These are phyloP conservation scores for Wickerhamomyces xylosicus DNA, from an alignment of 805 yeast species.

Conservation along the genomic window DNA sequence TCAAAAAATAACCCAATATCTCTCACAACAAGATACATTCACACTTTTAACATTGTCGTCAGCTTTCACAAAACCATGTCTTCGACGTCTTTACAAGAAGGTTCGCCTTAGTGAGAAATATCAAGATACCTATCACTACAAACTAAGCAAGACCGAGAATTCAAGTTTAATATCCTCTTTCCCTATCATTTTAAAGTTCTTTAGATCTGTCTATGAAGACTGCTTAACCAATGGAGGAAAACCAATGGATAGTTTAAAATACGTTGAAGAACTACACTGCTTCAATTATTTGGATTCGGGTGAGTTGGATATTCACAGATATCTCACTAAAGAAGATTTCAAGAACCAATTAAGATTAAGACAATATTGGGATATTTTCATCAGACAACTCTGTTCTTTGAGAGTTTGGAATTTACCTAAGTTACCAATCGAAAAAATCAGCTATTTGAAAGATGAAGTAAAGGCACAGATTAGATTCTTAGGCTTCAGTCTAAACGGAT, in stretches of 20 bases:
- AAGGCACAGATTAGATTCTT: conserved; percentile 3
- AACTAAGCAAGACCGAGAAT: conserved; percentile 4
- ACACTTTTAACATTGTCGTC: conserved; percentile 7
- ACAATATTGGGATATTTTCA: conserved; percentile 14
- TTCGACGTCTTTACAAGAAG: conserved; percentile 12
- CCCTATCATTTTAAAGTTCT: conserved; percentile 10
- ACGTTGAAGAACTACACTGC: conserved; percentile 13
- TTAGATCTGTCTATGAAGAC: conserved; percentile 7
- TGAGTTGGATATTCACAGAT: conserved; percentile 10
- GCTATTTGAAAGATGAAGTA: conserved; percentile 1
- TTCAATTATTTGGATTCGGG: conserved; percentile 16
- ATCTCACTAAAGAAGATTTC: conserved; percentile 7
- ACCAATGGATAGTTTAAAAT: conserved; percentile 3
- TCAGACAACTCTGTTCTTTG: conserved; percentile 8
- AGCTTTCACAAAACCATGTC: conserved; percentile 8
- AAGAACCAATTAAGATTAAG: conserved; percentile 10
- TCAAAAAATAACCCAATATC: conserved; percentile 4
- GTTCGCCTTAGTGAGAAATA: conserved; percentile 17
- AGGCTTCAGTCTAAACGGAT: conserved; percentile 6
- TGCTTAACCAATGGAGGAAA: not conserved
- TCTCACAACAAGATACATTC: conserved; percentile 12
- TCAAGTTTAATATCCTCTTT: conserved; percentile 12
- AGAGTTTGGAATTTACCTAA: conserved; percentile 10
- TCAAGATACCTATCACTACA: conserved; percentile 13
- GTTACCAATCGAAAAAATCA: conserved; percentile 11